phyloP scores from a whole-genome alignment of 495 filamentous ascomycete genomes.

The Penicillium steckii region DNA sequence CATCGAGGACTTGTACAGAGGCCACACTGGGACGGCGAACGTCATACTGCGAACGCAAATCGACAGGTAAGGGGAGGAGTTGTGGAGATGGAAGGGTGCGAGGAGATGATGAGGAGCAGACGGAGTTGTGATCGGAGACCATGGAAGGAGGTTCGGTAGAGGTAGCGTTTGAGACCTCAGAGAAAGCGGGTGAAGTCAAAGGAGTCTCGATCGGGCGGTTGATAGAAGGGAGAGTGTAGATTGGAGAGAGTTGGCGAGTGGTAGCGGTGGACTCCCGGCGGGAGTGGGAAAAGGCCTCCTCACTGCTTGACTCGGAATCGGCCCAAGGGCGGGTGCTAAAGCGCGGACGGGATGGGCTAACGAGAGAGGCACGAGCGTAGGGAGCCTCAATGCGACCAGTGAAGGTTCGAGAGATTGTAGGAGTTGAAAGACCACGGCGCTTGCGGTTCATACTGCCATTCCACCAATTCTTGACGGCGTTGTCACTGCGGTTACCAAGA shows the following conservation, averaged over 20 bases:
- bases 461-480: constrained; percentile 99
- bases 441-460: constrained; percentile 91
- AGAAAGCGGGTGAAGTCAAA: constrained; percentile 68
- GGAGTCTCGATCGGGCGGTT: constrained; percentile 57
- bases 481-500: constrained; percentile 89
- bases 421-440: constrained; percentile 44
- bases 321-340: constrained; percentile 37
- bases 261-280: constrained; percentile 32
- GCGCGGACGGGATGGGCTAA: constrained; percentile 34
- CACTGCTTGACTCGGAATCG: constrained; percentile 25
- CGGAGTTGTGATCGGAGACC: constrained; percentile 67
- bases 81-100: constrained; percentile 44
- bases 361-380: constrained; percentile 37
- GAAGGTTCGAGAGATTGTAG: constrained; percentile 37
- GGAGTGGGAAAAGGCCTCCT: constrained; percentile 16
- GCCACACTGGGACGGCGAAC: constrained; percentile 25
- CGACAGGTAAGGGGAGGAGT: constrained; percentile 38
- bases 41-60: constrained; percentile 35
- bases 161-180: constrained; percentile 57
- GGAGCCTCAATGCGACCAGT: constrained; percentile 43
- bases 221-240: constrained; percentile 44
- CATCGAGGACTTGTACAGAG: constrained; percentile 30
- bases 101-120: constrained; percentile 59
- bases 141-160: constrained; percentile 69
- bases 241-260: constrained; percentile 43